Conservation (phyloP, 805 yeast genomes). For the Sugiyamaella smithiae region DNA sequence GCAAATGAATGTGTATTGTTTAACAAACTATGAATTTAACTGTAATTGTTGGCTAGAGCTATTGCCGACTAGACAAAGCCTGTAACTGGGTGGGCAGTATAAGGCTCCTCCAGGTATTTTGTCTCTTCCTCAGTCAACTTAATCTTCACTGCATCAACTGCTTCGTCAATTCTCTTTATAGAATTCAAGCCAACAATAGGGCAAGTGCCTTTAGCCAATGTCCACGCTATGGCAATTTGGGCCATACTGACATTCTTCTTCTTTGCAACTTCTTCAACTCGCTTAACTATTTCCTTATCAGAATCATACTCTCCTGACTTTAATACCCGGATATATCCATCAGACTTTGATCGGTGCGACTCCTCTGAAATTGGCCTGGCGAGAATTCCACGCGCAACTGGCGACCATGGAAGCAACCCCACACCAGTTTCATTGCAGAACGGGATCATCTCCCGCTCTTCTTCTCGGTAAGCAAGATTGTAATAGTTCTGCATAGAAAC, state of each 20-base stretch:
- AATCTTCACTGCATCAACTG: conserved; percentile 39
- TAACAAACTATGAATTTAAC: too few relatives aligned
- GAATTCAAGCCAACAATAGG: conserved; percentile 57
- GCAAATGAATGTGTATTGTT: too few relatives aligned
- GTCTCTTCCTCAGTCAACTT: conserved; percentile 36
- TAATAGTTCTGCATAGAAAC: conserved; percentile 58
- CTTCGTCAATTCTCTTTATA: conserved; percentile 51
- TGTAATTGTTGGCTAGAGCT: too few relatives aligned
- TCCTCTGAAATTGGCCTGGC: conserved; percentile 42
- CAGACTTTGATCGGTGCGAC: conserved; percentile 4
- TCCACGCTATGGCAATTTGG: conserved; percentile 52
- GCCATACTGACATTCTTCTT: conserved; percentile 53
- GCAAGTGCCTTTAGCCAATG: conserved; percentile 44
- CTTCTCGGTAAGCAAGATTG: conserved; percentile 58
- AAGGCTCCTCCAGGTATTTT: conserved; percentile 29
- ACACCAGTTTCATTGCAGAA: conserved; percentile 52
- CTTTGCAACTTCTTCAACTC: conserved; percentile 56
- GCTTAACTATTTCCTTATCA: conserved; percentile 36
- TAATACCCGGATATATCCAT: neutral
- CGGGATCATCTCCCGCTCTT: conserved; percentile 60
- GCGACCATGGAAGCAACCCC: conserved; percentile 62
- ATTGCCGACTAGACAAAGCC: too few relatives aligned
- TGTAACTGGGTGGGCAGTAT: conserved; percentile 20
- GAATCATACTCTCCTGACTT: neutral
- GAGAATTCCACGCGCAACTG: conserved; percentile 54